A percentile compares a stretch with the other conserved stretches of the same genome.
phyloP scores from a whole-genome alignment of 805 yeast species.

The Saccharomycopsis malanga region DNA sequence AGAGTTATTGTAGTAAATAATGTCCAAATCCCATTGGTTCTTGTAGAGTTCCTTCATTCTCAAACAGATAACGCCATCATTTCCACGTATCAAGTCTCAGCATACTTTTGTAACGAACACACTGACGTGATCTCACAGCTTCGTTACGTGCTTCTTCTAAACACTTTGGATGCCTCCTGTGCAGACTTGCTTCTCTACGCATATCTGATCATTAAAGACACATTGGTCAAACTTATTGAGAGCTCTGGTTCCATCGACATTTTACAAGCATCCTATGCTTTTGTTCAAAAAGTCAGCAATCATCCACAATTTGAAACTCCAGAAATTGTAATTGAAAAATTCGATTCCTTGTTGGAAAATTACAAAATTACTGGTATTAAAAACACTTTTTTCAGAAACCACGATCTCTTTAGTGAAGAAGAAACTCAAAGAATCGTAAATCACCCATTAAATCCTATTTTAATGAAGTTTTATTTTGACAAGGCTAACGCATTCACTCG shows the following conservation, averaged over 20 bases:
- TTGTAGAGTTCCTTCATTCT: constrained; percentile 12
- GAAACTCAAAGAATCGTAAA: constrained; percentile 9
- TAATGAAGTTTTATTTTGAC: constrained; percentile 9
- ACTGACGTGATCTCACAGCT: constrained; percentile 10
- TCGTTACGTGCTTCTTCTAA: constrained; percentile 10
- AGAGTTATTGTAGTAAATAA: constrained; percentile 1
- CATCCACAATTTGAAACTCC: constrained; percentile 7
- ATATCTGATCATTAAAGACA: constrained; percentile 6
- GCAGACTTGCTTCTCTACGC: constrained; percentile 16
- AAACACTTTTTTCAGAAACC: not conserved
- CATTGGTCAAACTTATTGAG: constrained; percentile 14
- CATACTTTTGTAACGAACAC: constrained; percentile 6
- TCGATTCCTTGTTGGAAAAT: constrained; percentile 1
- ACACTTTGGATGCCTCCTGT: constrained; percentile 6
- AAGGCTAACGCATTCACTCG: constrained; percentile 7
- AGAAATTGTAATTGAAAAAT: constrained; percentile 3
- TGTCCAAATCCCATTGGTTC: constrained; percentile 11
- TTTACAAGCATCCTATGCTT: constrained; percentile 6
- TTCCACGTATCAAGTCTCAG: constrained; percentile 8
- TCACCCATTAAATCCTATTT: constrained; percentile 3
- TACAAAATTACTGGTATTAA: constrained; percentile 5
- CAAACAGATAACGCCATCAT: constrained; percentile 14
- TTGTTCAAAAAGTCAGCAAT: not conserved
- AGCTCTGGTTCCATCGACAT: constrained; percentile 12
- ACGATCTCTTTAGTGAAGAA: constrained; percentile 2